phyloP scores from a whole-genome alignment of 495 filamentous ascomycete species.

The Penicillium antarcticum region DNA sequence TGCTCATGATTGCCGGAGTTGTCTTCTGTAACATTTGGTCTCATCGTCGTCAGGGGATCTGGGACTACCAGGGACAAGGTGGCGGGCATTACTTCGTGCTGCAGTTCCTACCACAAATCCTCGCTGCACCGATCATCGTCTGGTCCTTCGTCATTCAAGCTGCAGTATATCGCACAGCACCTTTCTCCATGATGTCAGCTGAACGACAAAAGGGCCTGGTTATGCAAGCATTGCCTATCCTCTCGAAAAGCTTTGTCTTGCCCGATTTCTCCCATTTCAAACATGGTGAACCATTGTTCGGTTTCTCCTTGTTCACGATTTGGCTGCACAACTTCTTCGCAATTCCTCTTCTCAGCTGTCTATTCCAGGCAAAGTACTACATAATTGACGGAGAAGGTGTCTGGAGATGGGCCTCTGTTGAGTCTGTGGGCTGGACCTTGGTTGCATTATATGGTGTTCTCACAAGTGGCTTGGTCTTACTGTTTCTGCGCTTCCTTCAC shows the following conservation, averaged over 20 bases:
- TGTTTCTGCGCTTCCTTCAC: slow-evolving; percentile 47
- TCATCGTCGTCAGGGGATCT: slow-evolving; percentile 57
- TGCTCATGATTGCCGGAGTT: slow-evolving; percentile 69
- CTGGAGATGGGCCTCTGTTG: slow-evolving; percentile 78
- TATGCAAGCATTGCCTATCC: slow-evolving; percentile 39
- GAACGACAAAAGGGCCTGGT: slow-evolving; percentile 35
- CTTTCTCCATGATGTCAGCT: slow-evolving; percentile 73
- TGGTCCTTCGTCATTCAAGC: slow-evolving; percentile 72
- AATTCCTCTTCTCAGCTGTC: slow-evolving; percentile 60
- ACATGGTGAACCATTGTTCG: slow-evolving; percentile 52
- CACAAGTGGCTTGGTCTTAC: slow-evolving; percentile 52
- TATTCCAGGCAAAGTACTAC: slow-evolving; percentile 59
- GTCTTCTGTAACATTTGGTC: slow-evolving; percentile 75
- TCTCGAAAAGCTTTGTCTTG: slow-evolving; percentile 52
- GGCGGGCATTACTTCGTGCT: slow-evolving; percentile 80
- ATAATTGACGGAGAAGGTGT: slow-evolving; percentile 34
- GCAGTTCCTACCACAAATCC: slow-evolving; percentile 73
- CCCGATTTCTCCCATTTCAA: slow-evolving; percentile 57
- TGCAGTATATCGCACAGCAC: slow-evolving; percentile 72
- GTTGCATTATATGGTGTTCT: slow-evolving; percentile 70
- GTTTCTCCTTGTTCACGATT: slow-evolving; percentile 50
- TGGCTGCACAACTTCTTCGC: slow-evolving; percentile 64
- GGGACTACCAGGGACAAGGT: slow-evolving; percentile 60
- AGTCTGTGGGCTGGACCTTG: slow-evolving; percentile 73
- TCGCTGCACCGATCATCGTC: slow-evolving; percentile 69